A percentile compares a stretch with the other conserved stretches of the same genome.
Conservation (phyloP, 2,329 filamentous ascomycete species). For the Trichoderma polysporum region DNA sequence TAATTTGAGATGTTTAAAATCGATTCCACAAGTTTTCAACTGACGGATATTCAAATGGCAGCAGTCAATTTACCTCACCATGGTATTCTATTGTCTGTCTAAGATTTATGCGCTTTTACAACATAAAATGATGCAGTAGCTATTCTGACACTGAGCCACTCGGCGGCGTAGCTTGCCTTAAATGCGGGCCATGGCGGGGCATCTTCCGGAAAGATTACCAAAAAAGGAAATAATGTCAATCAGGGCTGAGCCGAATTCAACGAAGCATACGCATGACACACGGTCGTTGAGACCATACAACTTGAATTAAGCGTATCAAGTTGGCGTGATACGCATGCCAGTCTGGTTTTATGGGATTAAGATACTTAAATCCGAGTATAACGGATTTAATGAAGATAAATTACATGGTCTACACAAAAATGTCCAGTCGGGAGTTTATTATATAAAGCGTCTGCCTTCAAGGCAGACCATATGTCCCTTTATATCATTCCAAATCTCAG, state of each 20-base stretch:
- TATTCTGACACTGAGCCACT: not conserved
- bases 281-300: not conserved
- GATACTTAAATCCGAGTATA: not conserved
- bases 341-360: not conserved
- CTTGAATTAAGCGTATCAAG: not conserved
- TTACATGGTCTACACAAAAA: too few species aligned
- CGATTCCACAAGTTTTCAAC: too few species aligned
- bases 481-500: not conserved
- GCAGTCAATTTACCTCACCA: too few species aligned
- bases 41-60: too few species aligned
- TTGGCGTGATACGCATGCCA: not conserved
- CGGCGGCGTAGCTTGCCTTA: not conserved
- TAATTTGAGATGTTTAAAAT: too few species aligned
- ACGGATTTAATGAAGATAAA: not conserved
- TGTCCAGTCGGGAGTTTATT: not conserved
- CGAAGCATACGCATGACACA: too few species aligned
- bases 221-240: not conserved
- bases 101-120: too few species aligned
- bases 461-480: too few species aligned
- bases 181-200: not conserved
- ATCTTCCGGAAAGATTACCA: slow-evolving; percentile 7
- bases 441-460: not conserved
- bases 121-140: not conserved
- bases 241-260: not conserved
- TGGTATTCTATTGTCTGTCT: too few species aligned